These are phyloP conservation scores for Acephala macrosclerotiorum DNA, from an alignment of 2,329 filamentous ascomycete genomes.

Conservation along the genomic window DNA sequence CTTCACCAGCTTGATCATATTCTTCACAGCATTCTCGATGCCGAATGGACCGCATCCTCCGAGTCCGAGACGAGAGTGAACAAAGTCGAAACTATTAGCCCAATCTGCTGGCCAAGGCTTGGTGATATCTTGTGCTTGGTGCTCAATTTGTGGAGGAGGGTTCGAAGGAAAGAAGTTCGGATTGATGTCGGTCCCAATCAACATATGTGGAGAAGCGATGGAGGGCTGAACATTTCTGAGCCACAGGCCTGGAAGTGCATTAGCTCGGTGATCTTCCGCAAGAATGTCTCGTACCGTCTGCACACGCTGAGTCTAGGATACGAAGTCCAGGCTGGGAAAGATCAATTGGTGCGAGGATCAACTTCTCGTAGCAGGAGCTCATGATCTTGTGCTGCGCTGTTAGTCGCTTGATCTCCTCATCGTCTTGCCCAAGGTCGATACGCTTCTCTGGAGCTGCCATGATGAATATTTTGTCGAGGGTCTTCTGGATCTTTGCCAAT, in stretches of 20 bases:
- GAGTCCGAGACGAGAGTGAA: constrained; percentile 24
- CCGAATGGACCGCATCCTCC: constrained; percentile 10
- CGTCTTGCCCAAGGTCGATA: constrained; percentile 19
- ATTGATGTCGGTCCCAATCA: constrained; percentile 24
- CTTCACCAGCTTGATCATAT: constrained; percentile 21
- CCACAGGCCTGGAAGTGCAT: constrained; percentile 17
- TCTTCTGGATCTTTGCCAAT: neutral
- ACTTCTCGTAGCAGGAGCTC: constrained; percentile 10
- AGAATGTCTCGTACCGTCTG: constrained; percentile 14
- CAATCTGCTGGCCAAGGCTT: constrained; percentile 23
- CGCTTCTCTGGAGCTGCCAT: neutral
- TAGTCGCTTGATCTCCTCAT: constrained; percentile 21
- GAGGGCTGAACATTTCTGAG: constrained; percentile 12
- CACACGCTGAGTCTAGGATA: constrained; percentile 25
- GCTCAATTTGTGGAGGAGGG: neutral
- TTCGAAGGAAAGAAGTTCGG: constrained; percentile 15
- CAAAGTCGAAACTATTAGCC: constrained; percentile 15
- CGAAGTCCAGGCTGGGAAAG: constrained; percentile 13
- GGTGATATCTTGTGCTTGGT: constrained; percentile 23
- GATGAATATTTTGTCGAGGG: neutral
- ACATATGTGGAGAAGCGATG: constrained; percentile 1
- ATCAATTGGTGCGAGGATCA: constrained; percentile 25
- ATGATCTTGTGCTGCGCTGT: constrained; percentile 18
- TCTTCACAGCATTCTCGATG: constrained; percentile 14
- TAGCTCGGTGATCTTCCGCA: neutral